phyloP scores from a whole-genome alignment of 768 basidiomycete species.

The Suillus clintonianus region DNA sequence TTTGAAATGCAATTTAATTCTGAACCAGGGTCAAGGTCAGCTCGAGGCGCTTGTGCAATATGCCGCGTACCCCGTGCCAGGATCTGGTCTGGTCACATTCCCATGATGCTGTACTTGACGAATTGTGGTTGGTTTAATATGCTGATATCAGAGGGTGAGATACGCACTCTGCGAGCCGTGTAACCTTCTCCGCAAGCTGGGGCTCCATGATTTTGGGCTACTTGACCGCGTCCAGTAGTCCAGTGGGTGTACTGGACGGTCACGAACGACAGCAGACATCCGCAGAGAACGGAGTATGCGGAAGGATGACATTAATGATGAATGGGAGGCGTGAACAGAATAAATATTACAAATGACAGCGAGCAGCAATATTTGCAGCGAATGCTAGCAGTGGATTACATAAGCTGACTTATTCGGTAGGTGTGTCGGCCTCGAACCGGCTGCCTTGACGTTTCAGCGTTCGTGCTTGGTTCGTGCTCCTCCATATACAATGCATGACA shows the following conservation, averaged over 20 bases:
- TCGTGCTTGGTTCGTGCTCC: not conserved
- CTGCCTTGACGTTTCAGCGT: too few species aligned
- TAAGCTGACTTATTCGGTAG: not conserved
- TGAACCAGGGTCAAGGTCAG: slow-evolving; percentile 31
- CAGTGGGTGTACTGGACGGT: not conserved
- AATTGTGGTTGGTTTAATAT: not conserved
- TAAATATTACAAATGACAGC: not conserved
- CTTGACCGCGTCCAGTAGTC: not conserved
- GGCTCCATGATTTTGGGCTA: not conserved
- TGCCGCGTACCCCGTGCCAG: slow-evolving; percentile 64
- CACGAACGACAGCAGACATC: not conserved
- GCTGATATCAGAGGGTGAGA: not conserved
- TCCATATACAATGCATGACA: not conserved
- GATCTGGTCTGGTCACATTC: slow-evolving; percentile 56
- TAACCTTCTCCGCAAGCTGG: slow-evolving; percentile 6
- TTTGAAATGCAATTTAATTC: slow-evolving; percentile 88
- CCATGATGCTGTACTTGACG: slow-evolving; percentile 43
- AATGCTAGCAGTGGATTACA: not conserved
- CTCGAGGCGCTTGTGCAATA: not conserved
- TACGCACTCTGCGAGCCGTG: slow-evolving; percentile 20
- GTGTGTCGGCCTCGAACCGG: not conserved
- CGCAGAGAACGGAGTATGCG: not conserved
- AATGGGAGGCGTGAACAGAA: not conserved
- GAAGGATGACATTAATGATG: not conserved
- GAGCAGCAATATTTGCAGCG: not conserved